Evolutionary conservation across 2,329 filamentous ascomycete species (phyloP).

Genomic region (Colletotrichum falcatum): DNA sequence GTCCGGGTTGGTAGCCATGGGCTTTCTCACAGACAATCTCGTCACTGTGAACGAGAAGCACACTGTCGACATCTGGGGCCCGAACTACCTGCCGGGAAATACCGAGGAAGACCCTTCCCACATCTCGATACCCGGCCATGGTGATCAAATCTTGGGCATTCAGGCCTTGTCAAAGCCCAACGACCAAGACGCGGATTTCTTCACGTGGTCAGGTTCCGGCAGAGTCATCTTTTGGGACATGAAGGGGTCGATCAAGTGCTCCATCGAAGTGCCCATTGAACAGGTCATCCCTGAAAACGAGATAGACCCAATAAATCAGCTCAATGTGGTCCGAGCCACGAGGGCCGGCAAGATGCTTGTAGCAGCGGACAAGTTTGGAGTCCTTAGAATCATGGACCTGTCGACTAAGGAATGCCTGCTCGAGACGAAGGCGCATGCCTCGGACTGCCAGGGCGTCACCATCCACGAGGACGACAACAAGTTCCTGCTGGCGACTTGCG

Average conservation of each 20-base stretch:
- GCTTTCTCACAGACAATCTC: slow-evolving; percentile 73
- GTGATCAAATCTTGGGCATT: slow-evolving; percentile 79
- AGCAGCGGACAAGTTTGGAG: slow-evolving; percentile 89
- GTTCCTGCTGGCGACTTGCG: slow-evolving; percentile 82
- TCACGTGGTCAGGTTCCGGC: slow-evolving; percentile 89
- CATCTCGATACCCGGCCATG: slow-evolving; percentile 71
- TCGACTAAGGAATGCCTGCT: slow-evolving; percentile 71
- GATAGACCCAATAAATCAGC: slow-evolving; percentile 66
- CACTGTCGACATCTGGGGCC: slow-evolving; percentile 76
- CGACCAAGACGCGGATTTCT: slow-evolving; percentile 75
- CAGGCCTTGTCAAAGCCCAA: slow-evolving; percentile 72
- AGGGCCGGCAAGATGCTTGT: slow-evolving; percentile 74
- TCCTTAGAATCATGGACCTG: slow-evolving; percentile 77
- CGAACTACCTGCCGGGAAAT: slow-evolving; percentile 57
- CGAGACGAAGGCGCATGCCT: slow-evolving; percentile 86
- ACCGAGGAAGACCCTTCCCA: slow-evolving; percentile 54
- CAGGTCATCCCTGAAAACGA: slow-evolving; percentile 64
- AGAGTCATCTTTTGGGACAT: slow-evolving; percentile 85
- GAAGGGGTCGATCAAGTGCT: slow-evolving; percentile 75
- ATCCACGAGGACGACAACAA: slow-evolving; percentile 72
- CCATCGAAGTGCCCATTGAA: slow-evolving; percentile 77
- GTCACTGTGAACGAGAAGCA: slow-evolving; percentile 82
- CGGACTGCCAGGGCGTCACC: slow-evolving; percentile 85
- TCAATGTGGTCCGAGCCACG: slow-evolving; percentile 70
- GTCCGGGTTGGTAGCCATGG: slow-evolving; percentile 72